Evolutionary conservation across 2,329 filamentous ascomycete species (phyloP), one percentile per base, ranked within the genome.

Genomic region (Aspergillus bombycis): DNA sequence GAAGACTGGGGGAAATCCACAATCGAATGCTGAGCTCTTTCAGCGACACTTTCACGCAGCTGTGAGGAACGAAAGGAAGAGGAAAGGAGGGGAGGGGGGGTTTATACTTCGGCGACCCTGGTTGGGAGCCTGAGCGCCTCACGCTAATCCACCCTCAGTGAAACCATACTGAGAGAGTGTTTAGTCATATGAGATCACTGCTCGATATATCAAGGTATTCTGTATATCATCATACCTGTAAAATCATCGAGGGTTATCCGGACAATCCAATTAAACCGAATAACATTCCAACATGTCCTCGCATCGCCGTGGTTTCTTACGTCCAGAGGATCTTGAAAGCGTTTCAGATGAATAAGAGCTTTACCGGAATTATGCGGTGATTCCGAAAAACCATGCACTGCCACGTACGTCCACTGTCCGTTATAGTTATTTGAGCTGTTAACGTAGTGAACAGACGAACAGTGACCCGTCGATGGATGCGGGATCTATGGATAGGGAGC

Each of bases 321-420:
- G 50, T 7, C 12, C 43, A 9, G 46, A 38, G 23, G n/a, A 48
- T 2, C 26, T 50, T 16, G 41, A 38, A 14, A 34, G n/a, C 11
- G 12, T 58, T 28, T 12, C 50, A 4, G 30, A 52, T 43, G n/a
- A 21, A 19, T 45, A 58, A 5, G 57, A 58, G 43, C 41, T 21
- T 6, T 52, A 30, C 8, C 14, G n/a, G 21, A 58, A 23, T 21
- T 9, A 5, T 52, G 52, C 10, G 32, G 32, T 26, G 57, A 50
- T n/a, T 38, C 38, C 16, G 32, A 52, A 14, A 58, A 58, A 14
- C 52, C 45, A 34, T 52, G 57, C 30, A 58, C 57, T 14, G 19
- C 45, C 2, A 52, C 30, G 57, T 52, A 23, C 14, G 14, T 28
- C 10, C 7, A 58, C 26, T 19, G 6, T 48, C 4, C 41, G 21